Percentiles rank a stretch among this genome's conserved stretches.
phyloP scores from a whole-genome alignment of 768 basidiomycete genomes.

The Pisolithus microcarpus region DNA sequence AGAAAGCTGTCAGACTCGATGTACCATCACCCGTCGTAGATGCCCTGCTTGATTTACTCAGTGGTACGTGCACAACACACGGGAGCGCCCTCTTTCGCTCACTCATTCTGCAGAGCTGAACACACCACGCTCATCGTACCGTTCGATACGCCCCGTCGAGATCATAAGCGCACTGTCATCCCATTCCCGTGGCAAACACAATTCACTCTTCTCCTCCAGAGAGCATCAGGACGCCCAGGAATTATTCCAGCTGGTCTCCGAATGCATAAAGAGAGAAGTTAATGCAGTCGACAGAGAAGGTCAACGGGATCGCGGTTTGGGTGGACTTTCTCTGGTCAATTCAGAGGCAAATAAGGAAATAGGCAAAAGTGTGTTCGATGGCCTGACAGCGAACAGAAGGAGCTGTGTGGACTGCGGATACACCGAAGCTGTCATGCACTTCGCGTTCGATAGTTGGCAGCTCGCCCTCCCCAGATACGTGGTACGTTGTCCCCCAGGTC shows the following conservation, averaged over 20 bases:
- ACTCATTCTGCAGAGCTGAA: conserved; percentile 50
- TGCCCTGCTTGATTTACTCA: conserved; percentile 62
- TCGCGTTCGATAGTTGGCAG: conserved; percentile 81
- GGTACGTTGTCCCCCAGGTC: conserved; percentile 34
- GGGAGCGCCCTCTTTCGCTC: neutral
- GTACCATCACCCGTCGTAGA: conserved; percentile 85
- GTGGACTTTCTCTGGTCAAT: conserved; percentile 36
- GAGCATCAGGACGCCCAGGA: conserved; percentile 99
- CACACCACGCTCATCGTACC: conserved; percentile 47
- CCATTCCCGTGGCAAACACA: conserved; percentile 44
- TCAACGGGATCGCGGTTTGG: conserved; percentile 63
- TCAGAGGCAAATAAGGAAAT: conserved; percentile 29
- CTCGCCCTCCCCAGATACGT: conserved; percentile 60
- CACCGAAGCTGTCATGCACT: conserved; percentile 91
- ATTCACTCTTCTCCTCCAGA: conserved; percentile 72
- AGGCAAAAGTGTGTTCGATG: conserved; percentile 76
- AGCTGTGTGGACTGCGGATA: conserved; percentile 89
- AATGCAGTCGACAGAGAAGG: conserved; percentile 65
- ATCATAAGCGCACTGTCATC: conserved; percentile 65
- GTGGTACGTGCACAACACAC: conserved; percentile 37
- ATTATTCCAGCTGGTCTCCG: conserved; percentile 89
- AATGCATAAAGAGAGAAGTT: conserved; percentile 84
- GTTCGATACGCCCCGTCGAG: conserved; percentile 61
- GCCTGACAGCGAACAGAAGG: conserved; percentile 81
- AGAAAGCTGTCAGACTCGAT: conserved; percentile 71